Evolutionary conservation across 2,329 filamentous ascomycete species (phyloP).

Genomic region (Elsinoe arachidis): DNA sequence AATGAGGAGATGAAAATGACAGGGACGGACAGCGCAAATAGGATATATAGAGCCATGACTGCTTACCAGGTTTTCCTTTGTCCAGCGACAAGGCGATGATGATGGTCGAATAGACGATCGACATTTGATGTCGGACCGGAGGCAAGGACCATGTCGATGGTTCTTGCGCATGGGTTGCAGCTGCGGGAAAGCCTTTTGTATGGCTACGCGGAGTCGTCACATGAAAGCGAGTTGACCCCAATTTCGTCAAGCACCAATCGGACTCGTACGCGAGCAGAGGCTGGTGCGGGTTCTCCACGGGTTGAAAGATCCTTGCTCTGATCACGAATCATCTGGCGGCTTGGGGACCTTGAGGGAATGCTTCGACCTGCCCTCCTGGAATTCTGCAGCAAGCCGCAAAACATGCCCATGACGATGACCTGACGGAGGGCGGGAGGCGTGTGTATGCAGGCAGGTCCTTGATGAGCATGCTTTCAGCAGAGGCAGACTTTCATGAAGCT

Average conservation of each 20-base stretch:
- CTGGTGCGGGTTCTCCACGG: not conserved
- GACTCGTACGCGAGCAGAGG: not conserved
- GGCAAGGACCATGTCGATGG: not conserved
- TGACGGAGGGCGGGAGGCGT: not conserved
- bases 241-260: conserved; percentile 1
- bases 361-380: conserved; percentile 7
- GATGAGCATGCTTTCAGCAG: not conserved
- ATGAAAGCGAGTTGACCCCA: not conserved
- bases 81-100: not conserved
- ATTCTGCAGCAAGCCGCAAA: not conserved
- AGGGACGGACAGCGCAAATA: not conserved
- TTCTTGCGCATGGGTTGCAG: not conserved
- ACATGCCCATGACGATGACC: not conserved
- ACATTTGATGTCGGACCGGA: conserved; percentile 8
- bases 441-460: not conserved
- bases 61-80: not conserved
- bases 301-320: not conserved
- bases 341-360: not conserved
- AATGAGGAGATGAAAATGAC: not conserved
- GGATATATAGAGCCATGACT: conserved; percentile 6
- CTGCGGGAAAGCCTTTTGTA: not conserved
- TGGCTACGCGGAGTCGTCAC: not conserved
- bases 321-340: not conserved
- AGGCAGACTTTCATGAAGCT: not conserved
- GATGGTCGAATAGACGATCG: not conserved